Evolutionary conservation across 1,284 basidiomycete species (phyloP).

Genomic region (Moesziomyces parantarcticus): DNA sequence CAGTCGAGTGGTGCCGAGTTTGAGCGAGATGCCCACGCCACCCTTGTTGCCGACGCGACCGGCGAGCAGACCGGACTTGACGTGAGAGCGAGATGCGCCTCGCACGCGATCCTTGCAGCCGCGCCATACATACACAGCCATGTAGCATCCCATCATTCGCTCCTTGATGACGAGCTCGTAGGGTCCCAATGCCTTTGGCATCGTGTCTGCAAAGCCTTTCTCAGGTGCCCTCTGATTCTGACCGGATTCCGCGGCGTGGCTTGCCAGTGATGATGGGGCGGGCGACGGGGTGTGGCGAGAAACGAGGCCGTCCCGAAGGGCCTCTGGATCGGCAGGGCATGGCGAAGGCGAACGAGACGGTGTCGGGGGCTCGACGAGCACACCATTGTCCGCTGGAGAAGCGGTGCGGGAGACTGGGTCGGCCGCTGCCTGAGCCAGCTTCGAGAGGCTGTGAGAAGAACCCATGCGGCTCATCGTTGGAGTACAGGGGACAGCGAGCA

Average conservation of each 20-base stretch:
- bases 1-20: conserved; percentile 78
- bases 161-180: conserved; percentile 85
- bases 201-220: conserved; percentile 31
- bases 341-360: conserved; percentile 36
- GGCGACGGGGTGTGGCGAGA: conserved; percentile 13
- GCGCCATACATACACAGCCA: conserved; percentile 64
- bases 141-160: conserved; percentile 86
- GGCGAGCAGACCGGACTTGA: conserved; percentile 85
- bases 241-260: not conserved
- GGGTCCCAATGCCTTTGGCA: conserved; percentile 69
- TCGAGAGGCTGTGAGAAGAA: conserved; percentile 36
- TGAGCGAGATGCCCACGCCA: conserved; percentile 82
- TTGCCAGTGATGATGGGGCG: conserved; percentile 2
- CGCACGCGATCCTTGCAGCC: conserved; percentile 54
- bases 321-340: conserved; percentile 1
- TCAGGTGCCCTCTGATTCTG: not conserved
- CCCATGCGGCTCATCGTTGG: conserved; percentile 32
- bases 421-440: conserved; percentile 7
- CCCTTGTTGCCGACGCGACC: conserved; percentile 82
- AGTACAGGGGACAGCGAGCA: conserved; percentile 27
- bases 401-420: conserved; percentile 15
- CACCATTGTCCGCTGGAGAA: conserved; percentile 21
- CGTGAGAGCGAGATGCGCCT: conserved; percentile 73
- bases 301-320: not conserved
- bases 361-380: conserved; percentile 36